Evolutionary conservation across 1,284 basidiomycete genomes (phyloP).

Genomic region (Puccinia polysora): DNA sequence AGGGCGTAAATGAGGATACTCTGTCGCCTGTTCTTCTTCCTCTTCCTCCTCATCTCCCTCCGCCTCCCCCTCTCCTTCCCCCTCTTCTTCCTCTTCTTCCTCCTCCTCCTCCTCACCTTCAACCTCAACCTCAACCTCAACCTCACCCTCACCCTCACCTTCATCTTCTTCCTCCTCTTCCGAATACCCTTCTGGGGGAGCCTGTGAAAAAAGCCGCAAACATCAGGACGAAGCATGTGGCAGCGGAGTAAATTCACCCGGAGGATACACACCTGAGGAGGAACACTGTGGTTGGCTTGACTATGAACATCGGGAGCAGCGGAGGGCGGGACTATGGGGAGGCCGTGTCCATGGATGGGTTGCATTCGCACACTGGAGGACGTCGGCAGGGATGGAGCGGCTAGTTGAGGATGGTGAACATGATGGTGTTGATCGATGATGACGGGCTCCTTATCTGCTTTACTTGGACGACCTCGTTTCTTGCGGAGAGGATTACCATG

Average conservation of each 20-base stretch:
- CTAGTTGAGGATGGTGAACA: background rate
- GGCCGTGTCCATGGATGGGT: background rate
- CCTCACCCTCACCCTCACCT: background rate
- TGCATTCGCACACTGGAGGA: background rate
- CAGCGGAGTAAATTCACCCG: background rate
- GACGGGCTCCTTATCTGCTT: conserved; percentile 6
- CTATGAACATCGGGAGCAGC: background rate
- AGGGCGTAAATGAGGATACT: background rate
- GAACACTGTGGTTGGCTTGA: background rate
- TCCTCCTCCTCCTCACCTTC: background rate
- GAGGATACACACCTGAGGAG: background rate
- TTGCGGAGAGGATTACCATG: conserved; percentile 24
- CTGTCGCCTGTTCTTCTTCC: background rate
- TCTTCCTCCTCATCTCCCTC: background rate
- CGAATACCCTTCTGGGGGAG: background rate
- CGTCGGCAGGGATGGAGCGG: background rate
- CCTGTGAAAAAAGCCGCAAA: background rate
- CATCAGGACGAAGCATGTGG: too few species aligned
- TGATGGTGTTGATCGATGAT: background rate
- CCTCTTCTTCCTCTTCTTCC: conserved; percentile 3
- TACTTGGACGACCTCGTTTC: conserved; percentile 33
- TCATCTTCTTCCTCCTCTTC: conserved; percentile 8
- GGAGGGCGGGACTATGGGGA: background rate
- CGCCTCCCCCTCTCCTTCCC: background rate
- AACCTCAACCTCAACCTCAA: background rate